Conservation (phyloP, 495 filamentous ascomycete genomes). For the Aspergillus affinis region DNA sequence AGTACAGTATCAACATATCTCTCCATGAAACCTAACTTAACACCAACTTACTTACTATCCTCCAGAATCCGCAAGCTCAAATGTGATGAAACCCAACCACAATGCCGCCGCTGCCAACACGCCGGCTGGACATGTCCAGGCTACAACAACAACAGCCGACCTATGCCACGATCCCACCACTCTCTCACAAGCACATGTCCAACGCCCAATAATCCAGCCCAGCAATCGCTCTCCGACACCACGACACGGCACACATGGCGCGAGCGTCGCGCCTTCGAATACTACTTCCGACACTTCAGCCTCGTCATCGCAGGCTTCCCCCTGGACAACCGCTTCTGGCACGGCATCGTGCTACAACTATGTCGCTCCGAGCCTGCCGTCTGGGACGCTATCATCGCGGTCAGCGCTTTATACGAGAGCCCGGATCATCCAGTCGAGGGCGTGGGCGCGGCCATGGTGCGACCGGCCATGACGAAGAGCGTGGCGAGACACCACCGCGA, state of each 20-base stretch:
- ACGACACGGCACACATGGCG: not conserved
- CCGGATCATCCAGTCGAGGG: not conserved
- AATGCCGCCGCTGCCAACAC: not conserved
- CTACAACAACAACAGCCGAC: not conserved
- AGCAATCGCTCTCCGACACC: not conserved
- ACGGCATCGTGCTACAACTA: conserved; percentile 47
- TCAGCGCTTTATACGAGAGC: conserved; percentile 1
- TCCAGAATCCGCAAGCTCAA: conserved; percentile 2
- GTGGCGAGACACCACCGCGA: conserved; percentile 14
- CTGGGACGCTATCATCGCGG: conserved; percentile 31
- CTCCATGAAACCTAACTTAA: not conserved
- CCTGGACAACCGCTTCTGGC: conserved; percentile 46
- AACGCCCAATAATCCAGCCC: not conserved
- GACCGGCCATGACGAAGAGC: not conserved
- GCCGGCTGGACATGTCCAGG: not conserved
- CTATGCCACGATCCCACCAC: not conserved
- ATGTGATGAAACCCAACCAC: conserved; percentile 2
- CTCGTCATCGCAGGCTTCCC: conserved; percentile 38
- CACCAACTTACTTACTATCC: not conserved
- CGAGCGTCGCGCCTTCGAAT: conserved; percentile 25
- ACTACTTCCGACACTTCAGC: conserved; percentile 43
- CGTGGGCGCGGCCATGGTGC: not conserved
- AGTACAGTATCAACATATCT: not conserved
- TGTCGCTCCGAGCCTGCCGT: conserved; percentile 49
- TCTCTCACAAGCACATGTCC: not conserved